Percentiles rank a stretch among this genome's conserved stretches.
These are phyloP conservation scores for Penicillium odoratum DNA, from an alignment of 495 filamentous ascomycete species.

Conservation along the genomic window DNA sequence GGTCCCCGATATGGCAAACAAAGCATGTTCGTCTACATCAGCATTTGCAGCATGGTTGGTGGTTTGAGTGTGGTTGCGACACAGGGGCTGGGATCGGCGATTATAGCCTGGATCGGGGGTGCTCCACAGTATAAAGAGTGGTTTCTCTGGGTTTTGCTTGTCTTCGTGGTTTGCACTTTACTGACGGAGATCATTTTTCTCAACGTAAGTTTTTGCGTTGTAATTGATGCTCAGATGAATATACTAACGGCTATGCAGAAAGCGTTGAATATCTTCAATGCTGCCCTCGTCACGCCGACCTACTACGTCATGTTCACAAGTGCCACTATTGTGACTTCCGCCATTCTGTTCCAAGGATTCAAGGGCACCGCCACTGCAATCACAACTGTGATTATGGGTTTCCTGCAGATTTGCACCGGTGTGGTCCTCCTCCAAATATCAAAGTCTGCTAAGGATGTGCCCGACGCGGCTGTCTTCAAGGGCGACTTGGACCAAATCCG, in stretches of 20 bases:
- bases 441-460: conserved; percentile 96
- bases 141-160: conserved; percentile 91
- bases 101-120: conserved; percentile 81
- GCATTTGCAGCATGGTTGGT: conserved; percentile 91
- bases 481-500: conserved; percentile 94
- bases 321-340: conserved; percentile 89
- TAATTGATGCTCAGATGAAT: neutral
- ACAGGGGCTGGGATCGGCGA: conserved; percentile 89
- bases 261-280: conserved; percentile 97
- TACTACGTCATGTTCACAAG: conserved; percentile 99
- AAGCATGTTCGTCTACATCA: conserved; percentile 96
- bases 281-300: conserved; percentile 93
- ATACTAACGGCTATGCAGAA: conserved; percentile 64
- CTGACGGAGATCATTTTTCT: conserved; percentile 92
- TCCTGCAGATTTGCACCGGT: conserved; percentile 90
- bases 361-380: conserved; percentile 81
- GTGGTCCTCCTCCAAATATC: conserved; percentile 98
- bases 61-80: conserved; percentile 94
- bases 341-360: conserved; percentile 91
- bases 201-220: conserved; percentile 65
- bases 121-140: conserved; percentile 90
- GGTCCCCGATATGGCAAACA: conserved; percentile 92
- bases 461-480: conserved; percentile 87
- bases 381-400: conserved; percentile 87
- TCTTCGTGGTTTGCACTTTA: conserved; percentile 85